A percentile compares a stretch with the other conserved stretches of the same genome.
phyloP scores from a whole-genome alignment of 768 basidiomycete genomes.

The Tricholoma flavovirens region DNA sequence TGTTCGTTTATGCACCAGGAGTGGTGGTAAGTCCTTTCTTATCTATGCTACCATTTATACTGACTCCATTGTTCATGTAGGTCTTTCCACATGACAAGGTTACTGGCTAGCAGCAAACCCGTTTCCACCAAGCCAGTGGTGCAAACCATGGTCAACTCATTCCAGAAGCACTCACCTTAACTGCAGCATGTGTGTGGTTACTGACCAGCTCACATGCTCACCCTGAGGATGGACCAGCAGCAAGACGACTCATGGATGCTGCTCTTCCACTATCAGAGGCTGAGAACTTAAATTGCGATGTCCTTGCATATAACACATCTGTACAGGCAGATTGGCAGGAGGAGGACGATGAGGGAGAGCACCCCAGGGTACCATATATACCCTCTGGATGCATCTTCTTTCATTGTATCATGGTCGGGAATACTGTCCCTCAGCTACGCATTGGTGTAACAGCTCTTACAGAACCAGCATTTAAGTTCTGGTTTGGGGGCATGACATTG shows the following conservation, averaged over 20 bases:
- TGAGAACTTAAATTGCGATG: too few species aligned
- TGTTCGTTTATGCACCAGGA: constrained; percentile 4
- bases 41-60: not conserved
- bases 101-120: not conserved
- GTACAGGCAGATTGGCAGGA: too few species aligned
- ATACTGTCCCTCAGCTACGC: not conserved
- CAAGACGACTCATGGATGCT: too few species aligned
- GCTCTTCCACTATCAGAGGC: too few species aligned
- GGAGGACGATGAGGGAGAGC: too few species aligned
- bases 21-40: constrained; percentile 8
- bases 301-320: too few species aligned
- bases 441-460: not conserved
- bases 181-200: constrained; percentile 6
- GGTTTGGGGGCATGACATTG: not conserved
- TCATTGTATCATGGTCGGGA: not conserved
- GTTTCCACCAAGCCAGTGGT: constrained; percentile 1
- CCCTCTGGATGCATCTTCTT: constrained; percentile 12
- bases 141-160: not conserved
- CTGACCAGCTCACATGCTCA: too few species aligned
- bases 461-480: not conserved
- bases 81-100: constrained; percentile 1
- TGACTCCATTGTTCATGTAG: not conserved
- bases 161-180: constrained; percentile 5
- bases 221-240: too few species aligned
- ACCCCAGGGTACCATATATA: constrained; percentile 7